phyloP scores from a whole-genome alignment of 1,139 yeast genomes.

The Pneumocystis canis region DNA sequence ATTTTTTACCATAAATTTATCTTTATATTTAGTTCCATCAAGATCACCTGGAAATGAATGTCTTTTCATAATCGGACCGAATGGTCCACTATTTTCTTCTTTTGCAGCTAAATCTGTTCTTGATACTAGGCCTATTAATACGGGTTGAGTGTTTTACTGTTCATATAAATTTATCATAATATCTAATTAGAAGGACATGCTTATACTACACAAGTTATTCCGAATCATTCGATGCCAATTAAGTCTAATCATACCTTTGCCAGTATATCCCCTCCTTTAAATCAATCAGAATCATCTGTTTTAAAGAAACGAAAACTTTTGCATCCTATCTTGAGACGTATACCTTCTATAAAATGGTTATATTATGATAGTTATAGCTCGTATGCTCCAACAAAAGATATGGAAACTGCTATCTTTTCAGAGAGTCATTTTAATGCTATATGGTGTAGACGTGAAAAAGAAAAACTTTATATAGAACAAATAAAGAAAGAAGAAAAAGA shows the following conservation, averaged over 20 bases:
- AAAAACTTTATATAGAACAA: background rate
- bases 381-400: background rate
- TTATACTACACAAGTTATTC: background rate
- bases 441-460: background rate
- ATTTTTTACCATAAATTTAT: background rate
- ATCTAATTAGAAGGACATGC: background rate
- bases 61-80: background rate
- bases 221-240: background rate
- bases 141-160: background rate
- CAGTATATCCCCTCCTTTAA: background rate
- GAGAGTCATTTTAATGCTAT: background rate
- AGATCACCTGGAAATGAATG: background rate
- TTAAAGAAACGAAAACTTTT: background rate
- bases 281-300: background rate
- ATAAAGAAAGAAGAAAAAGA: background rate
- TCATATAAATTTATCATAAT: background rate
- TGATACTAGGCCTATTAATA: background rate
- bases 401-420: background rate
- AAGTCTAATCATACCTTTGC: background rate
- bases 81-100: background rate
- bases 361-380: background rate
- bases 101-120: background rate
- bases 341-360: conserved; percentile 1
- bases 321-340: background rate
- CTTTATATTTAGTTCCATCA: background rate